A percentile compares a stretch with the other conserved stretches of the same genome.
phyloP scores from a whole-genome alignment of 768 basidiomycete species.

The Ramaria sp. region DNA sequence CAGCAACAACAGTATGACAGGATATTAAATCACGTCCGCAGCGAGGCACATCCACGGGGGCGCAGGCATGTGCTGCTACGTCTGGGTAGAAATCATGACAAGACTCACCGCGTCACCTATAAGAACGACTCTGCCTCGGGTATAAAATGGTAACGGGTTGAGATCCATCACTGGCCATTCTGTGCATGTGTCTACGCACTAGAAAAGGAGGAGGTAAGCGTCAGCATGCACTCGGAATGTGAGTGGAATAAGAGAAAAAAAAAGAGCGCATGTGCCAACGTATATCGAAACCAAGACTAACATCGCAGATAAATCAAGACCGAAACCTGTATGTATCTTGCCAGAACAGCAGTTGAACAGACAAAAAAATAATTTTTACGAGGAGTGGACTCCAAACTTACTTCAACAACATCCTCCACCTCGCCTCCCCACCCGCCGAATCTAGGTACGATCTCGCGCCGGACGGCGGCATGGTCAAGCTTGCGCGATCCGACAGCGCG shows the following conservation, averaged over 20 bases:
- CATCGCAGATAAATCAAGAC: too few species aligned
- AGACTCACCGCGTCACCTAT: slow-evolving; percentile 39
- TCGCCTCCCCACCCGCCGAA: slow-evolving; percentile 8
- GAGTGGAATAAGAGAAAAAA: too few species aligned
- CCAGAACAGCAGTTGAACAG: background rate
- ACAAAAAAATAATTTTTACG: slow-evolving; percentile 3
- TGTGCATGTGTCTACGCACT: slow-evolving; percentile 43
- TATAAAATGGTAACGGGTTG: slow-evolving; percentile 29
- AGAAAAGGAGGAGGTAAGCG: background rate
- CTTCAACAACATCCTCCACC: slow-evolving; percentile 12
- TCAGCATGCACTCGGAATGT: background rate
- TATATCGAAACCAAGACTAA: too few species aligned
- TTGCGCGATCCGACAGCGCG: background rate
- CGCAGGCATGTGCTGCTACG: too few species aligned
- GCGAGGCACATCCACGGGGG: too few species aligned
- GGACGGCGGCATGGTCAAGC: background rate
- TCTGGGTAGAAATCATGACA: background rate
- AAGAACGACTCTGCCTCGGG: slow-evolving; percentile 30
- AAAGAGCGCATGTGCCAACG: too few species aligned
- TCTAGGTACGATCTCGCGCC: background rate
- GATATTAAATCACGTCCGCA: too few species aligned
- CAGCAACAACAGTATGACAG: too few species aligned
- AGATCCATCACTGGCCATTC: slow-evolving; percentile 39
- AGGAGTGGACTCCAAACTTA: background rate
- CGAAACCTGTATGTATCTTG: too few species aligned